phyloP scores from a whole-genome alignment of 441 rosid species.

The Croton setiger region DNA sequence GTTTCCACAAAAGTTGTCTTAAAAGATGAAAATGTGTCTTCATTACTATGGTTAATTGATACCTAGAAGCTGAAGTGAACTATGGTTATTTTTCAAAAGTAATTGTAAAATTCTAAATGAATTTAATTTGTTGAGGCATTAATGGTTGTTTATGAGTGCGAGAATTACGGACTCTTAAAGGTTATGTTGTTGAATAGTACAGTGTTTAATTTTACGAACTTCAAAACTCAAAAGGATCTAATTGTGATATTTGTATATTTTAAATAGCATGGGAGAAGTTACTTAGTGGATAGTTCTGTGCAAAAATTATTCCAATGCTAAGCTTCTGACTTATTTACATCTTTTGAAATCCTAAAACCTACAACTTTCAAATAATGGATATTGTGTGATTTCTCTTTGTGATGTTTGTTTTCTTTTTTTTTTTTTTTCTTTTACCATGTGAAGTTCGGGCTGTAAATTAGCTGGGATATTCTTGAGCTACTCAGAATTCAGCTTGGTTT shows the following conservation, averaged over 20 bases:
- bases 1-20: not conserved
- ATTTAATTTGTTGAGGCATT: not conserved
- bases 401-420: not conserved
- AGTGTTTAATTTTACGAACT: not conserved
- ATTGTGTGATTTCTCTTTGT: not conserved
- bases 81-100: not conserved
- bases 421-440: not conserved
- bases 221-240: not conserved
- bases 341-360: not conserved
- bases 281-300: not conserved
- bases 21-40: not conserved
- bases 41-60: not conserved
- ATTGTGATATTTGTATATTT: too few relatives aligned
- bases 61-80: not conserved
- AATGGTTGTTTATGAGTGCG: not conserved
- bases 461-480: too few relatives aligned
- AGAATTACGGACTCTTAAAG: not conserved
- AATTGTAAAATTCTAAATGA: not conserved
- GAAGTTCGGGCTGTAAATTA: too few relatives aligned
- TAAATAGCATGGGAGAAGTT: not conserved
- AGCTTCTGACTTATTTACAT: not conserved
- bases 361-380: not conserved
- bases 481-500: too few relatives aligned
- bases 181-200: not conserved
- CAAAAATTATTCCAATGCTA: not conserved